phyloP scores from a whole-genome alignment of 2,329 filamentous ascomycete genomes.

The Penicillium polonicum region DNA sequence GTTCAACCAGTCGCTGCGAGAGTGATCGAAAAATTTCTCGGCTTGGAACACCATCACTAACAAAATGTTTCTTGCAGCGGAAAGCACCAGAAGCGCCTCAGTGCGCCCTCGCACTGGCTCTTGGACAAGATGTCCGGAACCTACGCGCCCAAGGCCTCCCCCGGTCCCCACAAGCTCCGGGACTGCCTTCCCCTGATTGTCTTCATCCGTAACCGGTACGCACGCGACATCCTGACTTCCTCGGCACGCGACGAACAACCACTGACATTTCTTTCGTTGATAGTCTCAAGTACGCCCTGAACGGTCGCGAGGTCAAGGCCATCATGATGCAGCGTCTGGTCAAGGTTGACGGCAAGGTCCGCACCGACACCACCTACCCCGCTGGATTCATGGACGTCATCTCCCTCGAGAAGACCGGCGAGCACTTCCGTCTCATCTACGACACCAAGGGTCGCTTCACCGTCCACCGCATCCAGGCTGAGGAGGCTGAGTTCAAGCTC shows the following conservation, averaged over 20 bases:
- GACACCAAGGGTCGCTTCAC: constrained; percentile 99
- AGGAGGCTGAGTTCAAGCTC: constrained; percentile 99
- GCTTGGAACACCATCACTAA: constrained; percentile 21
- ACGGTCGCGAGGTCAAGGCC: constrained; percentile 93
- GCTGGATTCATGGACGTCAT: constrained; percentile 99
- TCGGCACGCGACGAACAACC: not conserved
- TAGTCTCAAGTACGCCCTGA: constrained; percentile 99
- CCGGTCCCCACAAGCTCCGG: constrained; percentile 98
- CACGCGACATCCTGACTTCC: constrained; percentile 11
- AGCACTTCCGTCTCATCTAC: constrained; percentile 99
- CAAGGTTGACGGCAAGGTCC: constrained; percentile 99
- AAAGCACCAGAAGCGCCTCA: constrained; percentile 99
- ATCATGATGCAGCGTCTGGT: constrained; percentile 99
- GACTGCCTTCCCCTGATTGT: constrained; percentile 99
- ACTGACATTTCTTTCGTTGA: constrained; percentile 39
- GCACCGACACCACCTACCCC: constrained; percentile 97
- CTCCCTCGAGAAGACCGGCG: constrained; percentile 98
- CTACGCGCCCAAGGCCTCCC: constrained; percentile 68
- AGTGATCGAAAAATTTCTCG: constrained; percentile 12
- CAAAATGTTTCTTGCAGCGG: constrained; percentile 59
- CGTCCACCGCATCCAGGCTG: constrained; percentile 96
- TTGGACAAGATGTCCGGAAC: constrained; percentile 98
- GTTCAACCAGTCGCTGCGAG: constrained; percentile 6
- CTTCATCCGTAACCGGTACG: constrained; percentile 78
- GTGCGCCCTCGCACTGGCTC: constrained; percentile 98